These are phyloP conservation scores for Ceratocystis cubensis DNA, from an alignment of 2,329 filamentous ascomycete genomes.

Conservation along the genomic window DNA sequence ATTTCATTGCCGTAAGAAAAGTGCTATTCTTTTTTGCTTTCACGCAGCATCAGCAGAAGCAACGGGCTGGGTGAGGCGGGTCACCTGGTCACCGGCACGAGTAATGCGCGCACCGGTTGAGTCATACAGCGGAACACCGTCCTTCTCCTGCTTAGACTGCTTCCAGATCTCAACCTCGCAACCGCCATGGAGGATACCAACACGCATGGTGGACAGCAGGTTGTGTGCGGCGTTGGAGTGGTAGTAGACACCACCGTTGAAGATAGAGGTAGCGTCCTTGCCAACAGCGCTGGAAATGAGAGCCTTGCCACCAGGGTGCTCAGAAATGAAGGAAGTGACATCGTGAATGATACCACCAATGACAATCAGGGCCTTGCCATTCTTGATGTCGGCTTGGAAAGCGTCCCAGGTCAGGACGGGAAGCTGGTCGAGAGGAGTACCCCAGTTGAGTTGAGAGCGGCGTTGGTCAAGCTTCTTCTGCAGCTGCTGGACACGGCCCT, in stretches of 20 bases:
- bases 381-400: constrained; percentile 65
- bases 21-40: constrained; percentile 20
- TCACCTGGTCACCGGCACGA: constrained; percentile 74
- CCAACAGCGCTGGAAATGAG: constrained; percentile 72
- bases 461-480: constrained; percentile 91
- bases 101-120: constrained; percentile 69
- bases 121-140: constrained; percentile 67
- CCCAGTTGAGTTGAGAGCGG: constrained; percentile 73
- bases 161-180: constrained; percentile 92
- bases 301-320: constrained; percentile 81
- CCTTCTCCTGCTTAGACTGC: constrained; percentile 69
- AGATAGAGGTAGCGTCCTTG: constrained; percentile 80
- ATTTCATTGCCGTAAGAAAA: neutral
- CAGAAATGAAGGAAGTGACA: constrained; percentile 70
- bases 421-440: constrained; percentile 69
- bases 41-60: constrained; percentile 74
- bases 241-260: constrained; percentile 83
- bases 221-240: constrained; percentile 88
- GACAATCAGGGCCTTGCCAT: constrained; percentile 62
- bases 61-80: constrained; percentile 66
- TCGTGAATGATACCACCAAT: constrained; percentile 81
- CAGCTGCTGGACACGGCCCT: constrained; percentile 74
- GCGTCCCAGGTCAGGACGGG: constrained; percentile 81
- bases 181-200: constrained; percentile 74
- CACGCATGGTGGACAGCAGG: constrained; percentile 73